Conservation (phyloP, 441 rosid genomes). For the Isatis lusitanica region DNA sequence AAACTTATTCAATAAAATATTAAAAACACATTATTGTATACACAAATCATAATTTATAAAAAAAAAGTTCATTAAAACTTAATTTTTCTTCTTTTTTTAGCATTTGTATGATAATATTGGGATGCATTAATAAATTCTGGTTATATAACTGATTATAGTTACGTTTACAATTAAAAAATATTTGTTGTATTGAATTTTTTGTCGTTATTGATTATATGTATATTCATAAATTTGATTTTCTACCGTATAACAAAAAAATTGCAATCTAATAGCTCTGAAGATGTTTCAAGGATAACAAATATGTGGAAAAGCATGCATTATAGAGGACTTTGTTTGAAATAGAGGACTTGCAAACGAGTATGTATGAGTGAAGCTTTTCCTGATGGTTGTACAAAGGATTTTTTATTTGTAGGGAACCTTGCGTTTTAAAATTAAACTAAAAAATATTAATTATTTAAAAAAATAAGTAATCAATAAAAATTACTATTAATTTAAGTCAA, state of each 20-base stretch:
- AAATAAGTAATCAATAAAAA: background rate
- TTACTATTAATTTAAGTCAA: background rate
- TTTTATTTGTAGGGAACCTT: background rate
- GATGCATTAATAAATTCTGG: no score
- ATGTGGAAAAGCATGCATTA: background rate
- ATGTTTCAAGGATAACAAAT: conserved; percentile 13
- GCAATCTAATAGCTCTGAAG: background rate
- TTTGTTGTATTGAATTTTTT: background rate
- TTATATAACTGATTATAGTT: no score
- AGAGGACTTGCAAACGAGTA: background rate
- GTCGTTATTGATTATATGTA: background rate
- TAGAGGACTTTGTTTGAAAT: background rate
- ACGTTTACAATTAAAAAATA: background rate
- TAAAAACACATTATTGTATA: no score
- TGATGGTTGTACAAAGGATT: conserved; percentile 17
- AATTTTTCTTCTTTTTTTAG: no score
- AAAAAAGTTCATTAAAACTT: no score
- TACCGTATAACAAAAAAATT: background rate
- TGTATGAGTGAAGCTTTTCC: conserved; percentile 17
- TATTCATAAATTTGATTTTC: background rate
- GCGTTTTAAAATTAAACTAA: background rate
- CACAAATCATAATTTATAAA: no score
- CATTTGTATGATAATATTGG: no score
- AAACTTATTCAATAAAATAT: background rate
- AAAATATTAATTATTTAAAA: background rate